These are phyloP conservation scores for Trichoderma koningiopsis DNA, from an alignment of 2,329 filamentous ascomycete species.

Conservation along the genomic window DNA sequence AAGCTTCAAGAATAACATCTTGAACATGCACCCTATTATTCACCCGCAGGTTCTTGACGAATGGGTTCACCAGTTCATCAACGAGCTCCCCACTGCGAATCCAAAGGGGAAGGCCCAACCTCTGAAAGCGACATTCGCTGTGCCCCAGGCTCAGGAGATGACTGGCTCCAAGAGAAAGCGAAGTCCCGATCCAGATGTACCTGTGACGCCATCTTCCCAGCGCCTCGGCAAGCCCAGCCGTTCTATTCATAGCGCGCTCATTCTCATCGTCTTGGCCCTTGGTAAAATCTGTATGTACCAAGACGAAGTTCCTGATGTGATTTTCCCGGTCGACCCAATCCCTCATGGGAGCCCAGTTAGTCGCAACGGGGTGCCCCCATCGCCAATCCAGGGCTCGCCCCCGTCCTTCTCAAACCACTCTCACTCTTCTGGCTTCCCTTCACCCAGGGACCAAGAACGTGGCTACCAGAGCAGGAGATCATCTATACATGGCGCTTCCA, in stretches of 20 bases:
- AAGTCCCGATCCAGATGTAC: constrained; percentile 46
- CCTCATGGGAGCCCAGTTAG: constrained; percentile 43
- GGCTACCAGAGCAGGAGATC: constrained; percentile 51
- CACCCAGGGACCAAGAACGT: constrained; percentile 55
- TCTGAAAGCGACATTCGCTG: constrained; percentile 39
- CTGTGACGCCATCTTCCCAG: constrained; percentile 35
- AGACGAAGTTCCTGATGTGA: constrained; percentile 59
- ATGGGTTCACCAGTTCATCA: constrained; percentile 57
- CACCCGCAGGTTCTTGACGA: constrained; percentile 54
- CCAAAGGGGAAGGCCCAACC: constrained; percentile 34
- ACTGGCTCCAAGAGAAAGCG: constrained; percentile 58
- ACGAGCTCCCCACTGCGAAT: constrained; percentile 45
- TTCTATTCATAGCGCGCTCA: constrained; percentile 77
- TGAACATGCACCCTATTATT: constrained; percentile 67
- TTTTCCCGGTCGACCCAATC: constrained; percentile 42
- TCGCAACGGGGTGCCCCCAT: constrained; percentile 55
- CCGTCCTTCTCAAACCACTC: constrained; percentile 49
- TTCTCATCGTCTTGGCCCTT: constrained; percentile 80
- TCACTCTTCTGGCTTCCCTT: constrained; percentile 54
- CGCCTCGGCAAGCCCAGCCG: constrained; percentile 58
- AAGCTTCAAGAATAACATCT: constrained; percentile 62
- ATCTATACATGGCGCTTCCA: constrained; percentile 50
- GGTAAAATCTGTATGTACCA: constrained; percentile 74
- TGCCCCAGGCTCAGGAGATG: constrained; percentile 35
- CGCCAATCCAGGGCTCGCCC: constrained; percentile 59